Evolutionary conservation across 73 alveolate species (phyloP).

Genomic region (Stentor roeselii): DNA sequence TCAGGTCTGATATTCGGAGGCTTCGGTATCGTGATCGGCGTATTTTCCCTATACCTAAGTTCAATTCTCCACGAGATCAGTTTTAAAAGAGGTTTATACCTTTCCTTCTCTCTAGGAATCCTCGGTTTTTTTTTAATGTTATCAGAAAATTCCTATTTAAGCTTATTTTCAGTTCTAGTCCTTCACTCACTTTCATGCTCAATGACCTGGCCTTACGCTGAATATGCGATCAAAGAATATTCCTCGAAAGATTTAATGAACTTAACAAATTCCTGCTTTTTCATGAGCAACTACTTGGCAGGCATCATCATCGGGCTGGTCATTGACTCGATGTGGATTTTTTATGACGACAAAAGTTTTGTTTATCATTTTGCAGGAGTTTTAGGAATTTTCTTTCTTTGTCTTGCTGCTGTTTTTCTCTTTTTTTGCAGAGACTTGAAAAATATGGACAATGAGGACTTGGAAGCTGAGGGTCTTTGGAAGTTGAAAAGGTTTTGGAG

Average conservation of each 20-base stretch:
- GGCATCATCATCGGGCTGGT: constrained; percentile 7
- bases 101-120: too few species aligned
- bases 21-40: constrained; percentile 2
- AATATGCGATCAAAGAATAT: neutral
- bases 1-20: neutral
- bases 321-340: constrained; percentile 1
- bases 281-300: neutral
- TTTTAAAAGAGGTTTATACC: too few species aligned
- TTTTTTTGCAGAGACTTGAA: neutral
- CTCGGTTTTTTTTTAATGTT: neutral
- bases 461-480: too few species aligned
- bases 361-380: neutral
- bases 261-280: neutral
- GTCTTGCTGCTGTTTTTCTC: neutral
- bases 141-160: neutral
- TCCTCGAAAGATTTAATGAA: neutral
- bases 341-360: neutral
- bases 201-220: constrained; percentile 1
- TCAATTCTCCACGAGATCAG: too few species aligned
- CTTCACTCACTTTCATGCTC: neutral
- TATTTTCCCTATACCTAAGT: neutral
- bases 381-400: too few species aligned
- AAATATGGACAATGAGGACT: neutral
- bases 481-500: constrained; percentile 10
- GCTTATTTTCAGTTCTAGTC: neutral